Evolutionary conservation across 2,329 filamentous ascomycete species (phyloP).

Genomic region (Venturia pyrina): DNA sequence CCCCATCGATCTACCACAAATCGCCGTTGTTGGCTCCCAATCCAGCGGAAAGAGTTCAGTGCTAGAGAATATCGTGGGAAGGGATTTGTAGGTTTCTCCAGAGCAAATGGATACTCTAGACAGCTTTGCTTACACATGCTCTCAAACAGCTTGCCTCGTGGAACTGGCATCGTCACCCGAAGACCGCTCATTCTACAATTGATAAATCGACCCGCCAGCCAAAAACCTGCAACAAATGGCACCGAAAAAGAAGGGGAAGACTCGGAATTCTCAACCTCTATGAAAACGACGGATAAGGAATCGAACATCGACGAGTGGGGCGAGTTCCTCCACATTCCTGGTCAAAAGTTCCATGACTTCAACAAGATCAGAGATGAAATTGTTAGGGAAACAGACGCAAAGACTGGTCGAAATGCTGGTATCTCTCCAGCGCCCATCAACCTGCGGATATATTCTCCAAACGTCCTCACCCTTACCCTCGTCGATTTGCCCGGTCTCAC

Average conservation of each 20-base stretch:
- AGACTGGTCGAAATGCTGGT: constrained; percentile 91
- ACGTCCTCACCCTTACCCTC: constrained; percentile 91
- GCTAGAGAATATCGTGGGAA: constrained; percentile 94
- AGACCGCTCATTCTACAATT: constrained; percentile 94
- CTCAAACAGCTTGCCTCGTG: constrained; percentile 69
- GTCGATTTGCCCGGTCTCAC: constrained; percentile 95
- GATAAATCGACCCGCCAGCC: constrained; percentile 69
- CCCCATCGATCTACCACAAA: constrained; percentile 96
- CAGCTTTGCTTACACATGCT: neutral
- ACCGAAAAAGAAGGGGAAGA: constrained; percentile 43
- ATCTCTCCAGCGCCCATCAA: constrained; percentile 97
- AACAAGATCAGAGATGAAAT: constrained; percentile 98
- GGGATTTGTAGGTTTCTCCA: constrained; percentile 74
- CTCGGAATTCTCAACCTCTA: constrained; percentile 18
- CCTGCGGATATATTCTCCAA: constrained; percentile 94
- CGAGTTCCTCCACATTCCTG: constrained; percentile 95
- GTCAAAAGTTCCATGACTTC: constrained; percentile 96
- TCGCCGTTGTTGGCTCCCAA: constrained; percentile 95
- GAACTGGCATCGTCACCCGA: constrained; percentile 93
- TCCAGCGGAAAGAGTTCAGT: constrained; percentile 99
- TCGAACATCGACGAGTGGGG: constrained; percentile 95
- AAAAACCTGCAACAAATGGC: constrained; percentile 60
- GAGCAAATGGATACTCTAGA: neutral
- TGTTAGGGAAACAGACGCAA: constrained; percentile 87
- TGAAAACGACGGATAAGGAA: constrained; percentile 66